Evolutionary conservation across 805 yeast species (phyloP), one percentile per base, ranked within the genome.

Genomic region (Kuraishia capsulata): DNA sequence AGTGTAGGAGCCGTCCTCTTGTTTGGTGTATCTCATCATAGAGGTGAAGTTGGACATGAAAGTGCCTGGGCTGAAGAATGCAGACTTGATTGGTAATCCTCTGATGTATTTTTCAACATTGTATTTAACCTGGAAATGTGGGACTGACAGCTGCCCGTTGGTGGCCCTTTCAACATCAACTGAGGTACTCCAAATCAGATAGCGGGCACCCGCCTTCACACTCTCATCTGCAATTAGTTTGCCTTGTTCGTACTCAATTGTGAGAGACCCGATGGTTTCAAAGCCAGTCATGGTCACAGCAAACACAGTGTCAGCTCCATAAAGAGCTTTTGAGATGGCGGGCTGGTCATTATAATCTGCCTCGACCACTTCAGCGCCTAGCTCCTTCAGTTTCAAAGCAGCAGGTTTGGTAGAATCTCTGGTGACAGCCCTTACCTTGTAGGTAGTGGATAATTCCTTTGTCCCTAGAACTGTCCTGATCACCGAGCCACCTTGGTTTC

Each of bases 401-500:
- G 32, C n/a, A 4, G 18, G 17, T 4, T 20, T 33, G n/a, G 37
- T 8, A 3, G 41, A 20, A 33, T 46, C 37, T 11, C 49, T 39
- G 14, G 51, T 47, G 14, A 47, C 21, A 25, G 33, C 51, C 8
- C 51, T 36, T 20, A 47, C 33, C 25, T 25, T 44, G 36, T 30
- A 47, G 20, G 39, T 21, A 2, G 25, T 17, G 5, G 43, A 32
- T 10, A 47, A 36, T 3, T 17, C 25, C 3, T 23, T 8, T n/a
- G 35, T 28, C 4, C 6, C 16, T 6, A 41, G 38, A 4, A 47
- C 39, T 29, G 23, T 20, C 4, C 31, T 21, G 3, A 43, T 35
- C 25, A 48, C 40, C 4, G 51, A 44, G 25, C 51, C 40, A 23
- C 51, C 51, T 37, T 48, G 51, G 6, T 28, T 26, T 10, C 44